Evolutionary conservation across 192 early-diverging fungal genomes (phyloP).

Genomic region (Podila horticola): DNA sequence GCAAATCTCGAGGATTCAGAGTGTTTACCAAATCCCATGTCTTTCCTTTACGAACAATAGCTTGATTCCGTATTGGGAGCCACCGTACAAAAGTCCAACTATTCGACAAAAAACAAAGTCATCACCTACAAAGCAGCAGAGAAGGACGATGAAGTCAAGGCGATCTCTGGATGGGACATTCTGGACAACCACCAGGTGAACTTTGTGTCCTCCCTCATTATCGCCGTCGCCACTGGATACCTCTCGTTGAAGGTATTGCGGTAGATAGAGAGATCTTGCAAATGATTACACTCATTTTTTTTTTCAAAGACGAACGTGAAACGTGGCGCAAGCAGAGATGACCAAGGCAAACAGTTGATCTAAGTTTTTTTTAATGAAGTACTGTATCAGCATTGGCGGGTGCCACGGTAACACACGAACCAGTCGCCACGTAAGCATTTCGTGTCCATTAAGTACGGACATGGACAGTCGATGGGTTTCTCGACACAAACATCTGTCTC

Average conservation of each 20-base stretch:
- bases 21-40: neutral
- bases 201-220: constrained; percentile 73
- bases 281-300: no score
- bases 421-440: constrained; percentile 4
- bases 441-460: neutral
- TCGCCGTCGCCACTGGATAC: constrained; percentile 59
- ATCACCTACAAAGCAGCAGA: constrained; percentile 58
- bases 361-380: neutral
- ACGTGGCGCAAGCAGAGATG: no score
- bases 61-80: constrained; percentile 90
- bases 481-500: neutral
- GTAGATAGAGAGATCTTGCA: neutral
- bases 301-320: no score
- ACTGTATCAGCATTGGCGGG: neutral
- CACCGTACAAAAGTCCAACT: constrained; percentile 79
- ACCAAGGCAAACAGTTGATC: neutral
- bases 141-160: constrained; percentile 54
- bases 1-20: neutral
- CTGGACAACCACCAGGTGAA: constrained; percentile 88
- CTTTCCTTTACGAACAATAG: constrained; percentile 28
- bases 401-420: neutral
- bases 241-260: constrained; percentile 23
- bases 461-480: neutral
- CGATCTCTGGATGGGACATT: constrained; percentile 74
- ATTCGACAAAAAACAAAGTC: constrained; percentile 70